Evolutionary conservation across 129 eudicot species (phyloP).

Genomic region (Apium graveolens): DNA sequence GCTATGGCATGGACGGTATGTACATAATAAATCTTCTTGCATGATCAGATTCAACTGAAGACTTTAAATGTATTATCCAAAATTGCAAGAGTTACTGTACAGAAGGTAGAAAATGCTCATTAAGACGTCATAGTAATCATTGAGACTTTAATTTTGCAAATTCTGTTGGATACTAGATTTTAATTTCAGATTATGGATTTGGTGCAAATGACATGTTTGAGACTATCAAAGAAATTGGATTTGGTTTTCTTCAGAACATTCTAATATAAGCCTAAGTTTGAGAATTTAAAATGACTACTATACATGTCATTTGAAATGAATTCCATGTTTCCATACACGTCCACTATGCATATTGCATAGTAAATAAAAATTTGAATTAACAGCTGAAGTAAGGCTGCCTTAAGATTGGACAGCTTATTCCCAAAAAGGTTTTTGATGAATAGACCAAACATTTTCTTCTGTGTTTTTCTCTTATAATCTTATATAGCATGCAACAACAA

Average conservation of each 20-base stretch:
- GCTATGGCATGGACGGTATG: constrained; percentile 99
- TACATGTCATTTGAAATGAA: not conserved
- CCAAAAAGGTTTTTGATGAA: not conserved
- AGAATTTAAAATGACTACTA: not conserved
- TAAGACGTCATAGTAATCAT: not conserved
- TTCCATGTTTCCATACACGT: not conserved
- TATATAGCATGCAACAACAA: not conserved
- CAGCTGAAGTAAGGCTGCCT: not conserved
- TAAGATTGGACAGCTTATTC: not conserved
- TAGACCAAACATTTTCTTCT: not conserved
- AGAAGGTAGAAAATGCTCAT: not conserved
- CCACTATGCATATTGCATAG: not conserved
- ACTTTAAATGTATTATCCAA: not conserved
- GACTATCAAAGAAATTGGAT: not conserved
- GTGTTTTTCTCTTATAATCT: not conserved
- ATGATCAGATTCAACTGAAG: not conserved
- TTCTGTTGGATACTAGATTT: not conserved
- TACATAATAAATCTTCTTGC: not conserved
- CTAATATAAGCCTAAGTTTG: not conserved
- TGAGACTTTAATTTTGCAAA: not conserved
- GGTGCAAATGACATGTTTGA: not conserved
- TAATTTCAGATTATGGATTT: not conserved
- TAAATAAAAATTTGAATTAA: not conserved
- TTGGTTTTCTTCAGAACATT: too few species aligned
- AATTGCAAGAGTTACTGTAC: not conserved